Conservation (phyloP, 164 flowering plant species). For the Dillenia turbinata region DNA sequence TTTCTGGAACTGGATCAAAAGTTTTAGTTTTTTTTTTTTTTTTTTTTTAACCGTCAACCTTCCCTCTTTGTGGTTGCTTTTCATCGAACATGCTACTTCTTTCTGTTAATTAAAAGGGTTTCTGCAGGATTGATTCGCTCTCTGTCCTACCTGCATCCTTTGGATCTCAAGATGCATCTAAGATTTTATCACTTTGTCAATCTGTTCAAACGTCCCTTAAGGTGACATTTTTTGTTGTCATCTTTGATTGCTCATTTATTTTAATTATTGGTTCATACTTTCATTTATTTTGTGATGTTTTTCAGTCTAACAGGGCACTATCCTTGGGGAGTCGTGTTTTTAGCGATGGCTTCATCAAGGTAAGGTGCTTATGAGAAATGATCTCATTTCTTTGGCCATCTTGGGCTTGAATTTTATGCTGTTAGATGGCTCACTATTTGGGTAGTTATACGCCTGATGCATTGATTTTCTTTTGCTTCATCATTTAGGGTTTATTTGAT, state of each 20-base stretch:
- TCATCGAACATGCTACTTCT: background rate
- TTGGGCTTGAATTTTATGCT: too few relatives aligned
- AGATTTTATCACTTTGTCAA: slow-evolving; percentile 69
- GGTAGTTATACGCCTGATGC: background rate
- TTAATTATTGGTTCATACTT: background rate
- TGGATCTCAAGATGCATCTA: slow-evolving; percentile 75
- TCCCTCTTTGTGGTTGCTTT: background rate
- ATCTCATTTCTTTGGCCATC: too few relatives aligned
- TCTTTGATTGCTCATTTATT: background rate
- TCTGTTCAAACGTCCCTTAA: slow-evolving; percentile 70
- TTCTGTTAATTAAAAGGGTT: slow-evolving; percentile 8
- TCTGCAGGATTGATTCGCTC: slow-evolving; percentile 82
- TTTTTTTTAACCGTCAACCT: background rate
- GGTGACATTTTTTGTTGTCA: slow-evolving; percentile 32
- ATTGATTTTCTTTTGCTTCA: slow-evolving; percentile 6
- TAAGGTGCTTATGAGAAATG: slow-evolving; percentile 15
- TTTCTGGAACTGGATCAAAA: too few relatives aligned
- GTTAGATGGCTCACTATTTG: too few relatives aligned
- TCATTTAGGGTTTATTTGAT: slow-evolving; percentile 56
- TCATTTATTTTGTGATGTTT: slow-evolving; percentile 14
- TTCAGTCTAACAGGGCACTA: slow-evolving; percentile 67
- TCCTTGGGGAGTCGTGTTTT: slow-evolving; percentile 74
- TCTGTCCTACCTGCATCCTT: slow-evolving; percentile 75
- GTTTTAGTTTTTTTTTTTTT: background rate
- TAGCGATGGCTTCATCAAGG: slow-evolving; percentile 78